A percentile compares a stretch with the other conserved stretches of the same genome.
phyloP scores from a whole-genome alignment of 2,329 filamentous ascomycete species.

The Colletotrichum orbiculare region DNA sequence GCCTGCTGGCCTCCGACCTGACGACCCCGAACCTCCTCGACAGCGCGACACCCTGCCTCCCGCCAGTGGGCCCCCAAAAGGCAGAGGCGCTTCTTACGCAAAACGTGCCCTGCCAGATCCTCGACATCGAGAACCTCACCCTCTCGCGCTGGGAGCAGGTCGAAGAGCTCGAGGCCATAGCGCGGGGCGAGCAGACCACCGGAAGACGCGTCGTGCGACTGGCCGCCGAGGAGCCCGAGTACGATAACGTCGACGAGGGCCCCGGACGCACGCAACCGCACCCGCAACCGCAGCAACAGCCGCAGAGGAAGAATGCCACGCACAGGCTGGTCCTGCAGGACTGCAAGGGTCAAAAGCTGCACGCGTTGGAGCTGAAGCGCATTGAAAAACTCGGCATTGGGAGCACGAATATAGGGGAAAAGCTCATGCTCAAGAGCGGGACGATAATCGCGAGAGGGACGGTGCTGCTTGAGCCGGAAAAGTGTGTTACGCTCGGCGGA shows the following conservation, averaged over 20 bases:
- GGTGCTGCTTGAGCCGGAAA: slow-evolving; percentile 78
- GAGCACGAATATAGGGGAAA: slow-evolving; percentile 80
- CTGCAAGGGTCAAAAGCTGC: slow-evolving; percentile 73
- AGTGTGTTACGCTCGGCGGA: slow-evolving; percentile 81
- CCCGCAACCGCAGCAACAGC: slow-evolving; percentile 36
- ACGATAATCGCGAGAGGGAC: slow-evolving; percentile 78
- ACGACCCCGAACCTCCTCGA: slow-evolving; percentile 67
- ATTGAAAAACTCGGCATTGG: slow-evolving; percentile 74
- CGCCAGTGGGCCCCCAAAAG: slow-evolving; percentile 61
- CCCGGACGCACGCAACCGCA: background rate
- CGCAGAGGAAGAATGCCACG: slow-evolving; percentile 62
- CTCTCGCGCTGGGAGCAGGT: slow-evolving; percentile 87
- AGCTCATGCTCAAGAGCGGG: slow-evolving; percentile 77
- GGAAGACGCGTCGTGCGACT: slow-evolving; percentile 87
- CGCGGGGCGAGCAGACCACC: slow-evolving; percentile 77
- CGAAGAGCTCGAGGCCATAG: slow-evolving; percentile 79
- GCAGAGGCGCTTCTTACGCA: slow-evolving; percentile 67
- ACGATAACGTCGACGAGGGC: slow-evolving; percentile 49
- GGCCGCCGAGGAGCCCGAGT: slow-evolving; percentile 58
- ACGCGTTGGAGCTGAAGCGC: slow-evolving; percentile 76
- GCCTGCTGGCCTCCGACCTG: slow-evolving; percentile 83
- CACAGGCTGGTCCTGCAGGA: slow-evolving; percentile 90
- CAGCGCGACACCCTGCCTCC: slow-evolving; percentile 55
- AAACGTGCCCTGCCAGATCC: slow-evolving; percentile 81
- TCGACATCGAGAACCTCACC: slow-evolving; percentile 87